phyloP scores from a whole-genome alignment of 345 rosid species.

The Microcos paniculata region DNA sequence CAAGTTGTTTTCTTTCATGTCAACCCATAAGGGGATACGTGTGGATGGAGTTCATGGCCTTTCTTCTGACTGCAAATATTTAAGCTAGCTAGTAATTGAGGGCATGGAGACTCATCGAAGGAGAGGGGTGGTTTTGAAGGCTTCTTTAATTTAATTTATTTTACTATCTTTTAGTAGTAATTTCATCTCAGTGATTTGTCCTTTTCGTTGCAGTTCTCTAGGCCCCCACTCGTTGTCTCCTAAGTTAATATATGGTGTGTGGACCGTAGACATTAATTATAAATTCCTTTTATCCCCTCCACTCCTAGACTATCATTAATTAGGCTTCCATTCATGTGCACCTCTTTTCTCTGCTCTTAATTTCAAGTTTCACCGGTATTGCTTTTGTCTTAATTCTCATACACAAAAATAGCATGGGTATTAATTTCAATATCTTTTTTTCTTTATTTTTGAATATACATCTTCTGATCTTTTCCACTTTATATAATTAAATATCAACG shows the following conservation, averaged over 20 bases:
- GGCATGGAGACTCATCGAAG: neutral
- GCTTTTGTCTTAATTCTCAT: constrained; percentile 4
- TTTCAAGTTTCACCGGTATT: too few species aligned
- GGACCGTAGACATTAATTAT: constrained; percentile 3
- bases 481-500: neutral
- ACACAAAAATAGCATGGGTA: constrained; percentile 7
- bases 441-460: neutral
- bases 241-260: neutral
- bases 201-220: neutral
- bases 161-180: neutral
- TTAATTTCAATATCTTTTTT: neutral
- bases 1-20: neutral
- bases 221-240: neutral
- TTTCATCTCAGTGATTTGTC: neutral
- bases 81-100: too few species aligned
- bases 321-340: neutral
- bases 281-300: neutral
- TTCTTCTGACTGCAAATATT: neutral
- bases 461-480: neutral
- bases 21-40: neutral
- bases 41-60: neutral
- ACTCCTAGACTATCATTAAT: neutral
- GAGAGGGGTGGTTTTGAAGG: neutral
- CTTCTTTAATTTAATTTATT: too few species aligned
- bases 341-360: neutral